Evolutionary conservation across 108 stramenopile species (phyloP).

Genomic region (Bacterosira constricta): DNA sequence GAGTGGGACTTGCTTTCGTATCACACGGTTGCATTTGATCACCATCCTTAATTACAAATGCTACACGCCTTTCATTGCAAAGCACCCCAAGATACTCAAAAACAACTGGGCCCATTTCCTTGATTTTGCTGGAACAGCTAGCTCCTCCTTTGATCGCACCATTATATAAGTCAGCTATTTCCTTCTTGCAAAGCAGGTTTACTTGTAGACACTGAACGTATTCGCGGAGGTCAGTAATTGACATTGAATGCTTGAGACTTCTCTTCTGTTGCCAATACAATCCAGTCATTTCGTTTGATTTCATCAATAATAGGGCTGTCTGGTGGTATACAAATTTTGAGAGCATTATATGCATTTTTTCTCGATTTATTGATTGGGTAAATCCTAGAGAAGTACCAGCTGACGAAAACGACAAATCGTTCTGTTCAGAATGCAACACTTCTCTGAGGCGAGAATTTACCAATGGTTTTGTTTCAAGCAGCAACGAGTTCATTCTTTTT

Average conservation of each 20-base stretch:
- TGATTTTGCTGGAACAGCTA: no score
- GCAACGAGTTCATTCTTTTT: neutral
- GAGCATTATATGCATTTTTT: neutral
- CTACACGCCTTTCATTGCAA: neutral
- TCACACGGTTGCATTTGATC: neutral
- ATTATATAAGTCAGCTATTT: no score
- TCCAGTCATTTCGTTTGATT: neutral
- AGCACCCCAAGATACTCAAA: neutral
- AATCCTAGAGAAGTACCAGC: conserved; percentile 1
- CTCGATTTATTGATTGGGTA: neutral
- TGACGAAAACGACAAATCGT: neutral
- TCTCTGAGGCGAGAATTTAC: neutral
- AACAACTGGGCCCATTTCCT: no score
- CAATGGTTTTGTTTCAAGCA: conserved; percentile 15
- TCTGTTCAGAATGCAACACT: neutral
- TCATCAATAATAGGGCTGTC: neutral
- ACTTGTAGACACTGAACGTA: no score
- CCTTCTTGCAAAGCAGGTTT: no score
- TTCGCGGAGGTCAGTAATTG: no score
- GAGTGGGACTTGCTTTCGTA: no score
- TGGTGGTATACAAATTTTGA: neutral
- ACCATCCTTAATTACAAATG: neutral
- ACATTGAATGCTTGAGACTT: neutral
- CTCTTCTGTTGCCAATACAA: neutral
- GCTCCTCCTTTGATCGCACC: no score